Percentiles rank a stretch among this genome's conserved stretches.
Evolutionary conservation across 1,139 yeast species (phyloP).

Genomic region (Ogataea hybrid): DNA sequence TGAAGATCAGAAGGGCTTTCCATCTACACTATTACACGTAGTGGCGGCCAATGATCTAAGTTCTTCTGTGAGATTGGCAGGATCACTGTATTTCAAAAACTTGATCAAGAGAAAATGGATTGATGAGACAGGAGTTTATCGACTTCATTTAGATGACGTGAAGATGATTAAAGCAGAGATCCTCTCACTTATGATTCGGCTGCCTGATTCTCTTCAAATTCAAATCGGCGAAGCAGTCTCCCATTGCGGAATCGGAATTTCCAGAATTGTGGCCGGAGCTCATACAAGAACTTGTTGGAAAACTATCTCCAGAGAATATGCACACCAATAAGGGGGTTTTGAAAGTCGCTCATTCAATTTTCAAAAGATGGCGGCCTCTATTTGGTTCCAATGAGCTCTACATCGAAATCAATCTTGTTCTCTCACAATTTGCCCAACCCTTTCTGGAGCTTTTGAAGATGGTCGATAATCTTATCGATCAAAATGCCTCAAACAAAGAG

Average conservation of each 20-base stretch:
- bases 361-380: slow-evolving; percentile 94
- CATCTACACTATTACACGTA: slow-evolving; percentile 71
- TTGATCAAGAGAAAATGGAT: slow-evolving; percentile 84
- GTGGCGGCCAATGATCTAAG: slow-evolving; percentile 63
- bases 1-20: slow-evolving; percentile 71
- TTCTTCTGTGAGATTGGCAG: slow-evolving; percentile 72
- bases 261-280: slow-evolving; percentile 86
- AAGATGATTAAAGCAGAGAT: slow-evolving; percentile 70
- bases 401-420: slow-evolving; percentile 80
- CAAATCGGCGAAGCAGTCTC: slow-evolving; percentile 95
- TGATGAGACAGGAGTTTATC: slow-evolving; percentile 81
- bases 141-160: slow-evolving; percentile 62
- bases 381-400: slow-evolving; percentile 90
- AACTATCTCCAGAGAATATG: slow-evolving; percentile 64
- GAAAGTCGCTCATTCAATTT: slow-evolving; percentile 91
- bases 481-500: slow-evolving; percentile 43
- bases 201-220: slow-evolving; percentile 72
- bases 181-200: slow-evolving; percentile 74
- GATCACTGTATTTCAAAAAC: slow-evolving; percentile 88
- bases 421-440: slow-evolving; percentile 80
- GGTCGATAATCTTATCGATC: slow-evolving; percentile 65
- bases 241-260: slow-evolving; percentile 93
- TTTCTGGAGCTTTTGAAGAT: slow-evolving; percentile 64
- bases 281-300: slow-evolving; percentile 70
- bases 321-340: slow-evolving; percentile 80